Base-by-base conservation (phyloP, 495 filamentous ascomycete genomes). In the Podospora pseudoanserina region DNA sequence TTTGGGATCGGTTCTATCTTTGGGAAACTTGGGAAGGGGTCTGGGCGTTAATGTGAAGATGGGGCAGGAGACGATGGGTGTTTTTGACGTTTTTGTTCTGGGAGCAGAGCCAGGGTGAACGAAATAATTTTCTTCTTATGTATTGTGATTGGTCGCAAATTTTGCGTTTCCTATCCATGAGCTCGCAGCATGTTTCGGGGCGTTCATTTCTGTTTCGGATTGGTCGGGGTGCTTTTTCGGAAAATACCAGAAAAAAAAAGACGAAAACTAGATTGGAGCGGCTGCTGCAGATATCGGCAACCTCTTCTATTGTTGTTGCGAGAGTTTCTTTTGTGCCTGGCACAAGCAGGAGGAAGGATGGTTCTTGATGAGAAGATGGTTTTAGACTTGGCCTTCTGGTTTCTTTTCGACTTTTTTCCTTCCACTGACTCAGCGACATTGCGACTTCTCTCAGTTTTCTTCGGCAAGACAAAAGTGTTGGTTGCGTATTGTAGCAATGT, bases 401-500 rank as follows among this genome's bases (percentile, higher is more conserved):
- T 49, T 49, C 39, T 49, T 49, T 49, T 49, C 39, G 13, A 32
- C 30, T 32, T 49, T 49, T 49, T 49, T 13, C 39, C 9, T 49
- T 16, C 39, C 39, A 49, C 30, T 4, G 7, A 32, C 39, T 49
- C 39, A 49, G 39, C 39, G 13, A 13, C 39, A 49, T 49, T 16
- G 9, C 39, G 13, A 11, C 28, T 19, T 32, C 28, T 68, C 28
- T 56, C 60, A 32, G 63, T 65, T 30, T 65, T 65, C 54, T 39
- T 54, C 54, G 27, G 64, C 66, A 76, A 75, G 70, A 74, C 34
- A 76, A 78, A 78, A 75, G 70, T 60, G 68, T 64, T 64, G 65
- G 67, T 68, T 70, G 63, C 67, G 66, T 26, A 49, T 61, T 74
- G 63, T 63, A 63, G 72, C 64, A 68, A 49, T 74, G 71, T 75